phyloP scores from a whole-genome alignment of 352 stramenopile genomes.

The Phytopythium montanum region DNA sequence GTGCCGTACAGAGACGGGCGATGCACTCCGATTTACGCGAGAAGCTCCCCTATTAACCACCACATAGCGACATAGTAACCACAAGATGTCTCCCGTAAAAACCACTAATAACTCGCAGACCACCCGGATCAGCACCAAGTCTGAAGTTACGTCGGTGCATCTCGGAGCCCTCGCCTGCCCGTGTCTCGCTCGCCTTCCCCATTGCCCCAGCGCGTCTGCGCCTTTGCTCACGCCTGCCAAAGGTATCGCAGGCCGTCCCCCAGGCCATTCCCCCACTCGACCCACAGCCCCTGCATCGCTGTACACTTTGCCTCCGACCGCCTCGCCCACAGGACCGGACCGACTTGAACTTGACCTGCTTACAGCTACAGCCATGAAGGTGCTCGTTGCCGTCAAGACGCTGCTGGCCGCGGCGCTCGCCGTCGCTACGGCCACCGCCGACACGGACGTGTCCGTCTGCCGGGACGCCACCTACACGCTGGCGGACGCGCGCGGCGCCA shows the following conservation, averaged over 20 bases:
- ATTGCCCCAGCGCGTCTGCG: background rate
- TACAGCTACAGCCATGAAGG: constrained; percentile 11
- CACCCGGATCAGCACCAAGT: background rate
- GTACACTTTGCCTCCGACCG: background rate
- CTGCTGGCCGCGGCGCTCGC: constrained; percentile 19
- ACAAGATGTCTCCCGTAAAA: too few species aligned
- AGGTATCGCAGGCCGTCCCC: background rate
- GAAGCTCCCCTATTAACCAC: background rate
- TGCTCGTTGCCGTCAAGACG: constrained; percentile 9
- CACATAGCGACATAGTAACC: background rate
- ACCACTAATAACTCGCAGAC: background rate
- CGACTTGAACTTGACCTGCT: background rate
- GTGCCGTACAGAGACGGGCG: background rate
- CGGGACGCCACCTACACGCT: constrained; percentile 41
- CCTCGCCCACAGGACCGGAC: background rate
- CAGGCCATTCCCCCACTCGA: background rate
- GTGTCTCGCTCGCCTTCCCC: background rate
- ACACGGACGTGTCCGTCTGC: constrained; percentile 35
- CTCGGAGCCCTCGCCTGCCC: background rate
- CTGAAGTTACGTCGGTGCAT: background rate
- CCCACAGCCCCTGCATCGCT: background rate
- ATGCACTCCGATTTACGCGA: background rate
- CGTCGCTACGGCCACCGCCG: constrained; percentile 8
- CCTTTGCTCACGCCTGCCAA: background rate
- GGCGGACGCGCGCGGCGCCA: constrained; percentile 11